These are phyloP conservation scores for Dipodascus albidus DNA, from an alignment of 805 yeast species.

Conservation along the genomic window DNA sequence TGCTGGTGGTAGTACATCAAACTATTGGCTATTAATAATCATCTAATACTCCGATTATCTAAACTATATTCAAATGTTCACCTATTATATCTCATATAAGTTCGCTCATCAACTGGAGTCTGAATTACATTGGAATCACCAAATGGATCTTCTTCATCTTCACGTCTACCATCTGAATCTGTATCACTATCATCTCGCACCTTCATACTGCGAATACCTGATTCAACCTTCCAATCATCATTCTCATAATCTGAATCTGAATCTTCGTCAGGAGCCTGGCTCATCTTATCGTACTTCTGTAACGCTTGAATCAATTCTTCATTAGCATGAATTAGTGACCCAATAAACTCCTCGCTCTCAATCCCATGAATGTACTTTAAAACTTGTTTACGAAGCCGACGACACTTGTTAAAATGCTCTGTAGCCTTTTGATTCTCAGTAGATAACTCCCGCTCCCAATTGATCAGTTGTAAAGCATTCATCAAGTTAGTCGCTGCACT, in stretches of 20 bases:
- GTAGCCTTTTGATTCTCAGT: constrained; percentile 51
- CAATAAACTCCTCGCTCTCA: constrained; percentile 75
- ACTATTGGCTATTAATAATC: no score
- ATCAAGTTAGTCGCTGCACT: constrained; percentile 59
- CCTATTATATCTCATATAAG: not conserved
- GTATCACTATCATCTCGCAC: constrained; percentile 6
- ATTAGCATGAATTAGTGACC: constrained; percentile 79
- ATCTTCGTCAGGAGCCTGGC: constrained; percentile 32
- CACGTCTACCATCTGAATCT: constrained; percentile 14
- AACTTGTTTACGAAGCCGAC: constrained; percentile 64
- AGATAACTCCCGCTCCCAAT: constrained; percentile 38
- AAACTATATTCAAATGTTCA: no score
- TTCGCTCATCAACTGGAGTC: not conserved
- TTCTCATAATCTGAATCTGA: constrained; percentile 34
- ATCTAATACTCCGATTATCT: no score
- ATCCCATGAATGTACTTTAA: constrained; percentile 75
- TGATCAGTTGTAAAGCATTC: constrained; percentile 41
- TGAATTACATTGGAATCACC: constrained; percentile 35
- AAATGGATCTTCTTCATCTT: constrained; percentile 35
- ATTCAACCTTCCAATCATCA: constrained; percentile 16
- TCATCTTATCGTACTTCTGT: constrained; percentile 50
- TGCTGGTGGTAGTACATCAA: no score
- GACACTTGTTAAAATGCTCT: constrained; percentile 62
- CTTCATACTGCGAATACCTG: constrained; percentile 3
- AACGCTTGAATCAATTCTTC: constrained; percentile 76